These are phyloP conservation scores for Saturnispora quitensis DNA, from an alignment of 805 yeast species.

Conservation along the genomic window DNA sequence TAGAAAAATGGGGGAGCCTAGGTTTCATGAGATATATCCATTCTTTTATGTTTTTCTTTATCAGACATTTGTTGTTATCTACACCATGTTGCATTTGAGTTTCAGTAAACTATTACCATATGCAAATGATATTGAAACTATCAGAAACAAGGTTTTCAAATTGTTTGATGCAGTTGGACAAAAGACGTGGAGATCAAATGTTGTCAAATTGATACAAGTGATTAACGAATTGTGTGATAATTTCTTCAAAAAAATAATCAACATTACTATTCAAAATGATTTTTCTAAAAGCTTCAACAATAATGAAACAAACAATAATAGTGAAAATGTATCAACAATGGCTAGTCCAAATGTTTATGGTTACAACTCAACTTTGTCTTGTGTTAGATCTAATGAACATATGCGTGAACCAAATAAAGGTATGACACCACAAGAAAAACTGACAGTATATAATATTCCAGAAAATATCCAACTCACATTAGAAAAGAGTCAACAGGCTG, in stretches of 20 bases:
- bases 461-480: conserved; percentile 12
- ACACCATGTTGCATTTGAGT: conserved; percentile 38
- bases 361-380: not conserved
- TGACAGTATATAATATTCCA: conserved; percentile 9
- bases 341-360: not conserved
- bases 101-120: conserved; percentile 24
- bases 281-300: conserved; percentile 4
- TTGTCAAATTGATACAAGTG: conserved; percentile 24
- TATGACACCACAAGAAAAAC: not conserved
- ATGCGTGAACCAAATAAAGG: not conserved
- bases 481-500: not conserved
- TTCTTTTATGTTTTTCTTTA: conserved; percentile 40
- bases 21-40: conserved; percentile 34
- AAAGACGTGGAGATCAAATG: conserved; percentile 24
- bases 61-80: conserved; percentile 43
- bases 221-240: conserved; percentile 27
- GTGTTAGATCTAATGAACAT: not conserved
- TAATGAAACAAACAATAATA: not conserved
- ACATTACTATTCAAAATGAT: not conserved
- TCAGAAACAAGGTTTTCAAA: conserved; percentile 23
- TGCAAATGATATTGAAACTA: conserved; percentile 19
- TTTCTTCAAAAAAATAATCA: conserved; percentile 16
- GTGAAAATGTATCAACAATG: not conserved
- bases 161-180: conserved; percentile 23
- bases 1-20: conserved; percentile 20